Evolutionary conservation across 345 rosid species (phyloP).

Genomic region (Euphorbia lathyris): DNA sequence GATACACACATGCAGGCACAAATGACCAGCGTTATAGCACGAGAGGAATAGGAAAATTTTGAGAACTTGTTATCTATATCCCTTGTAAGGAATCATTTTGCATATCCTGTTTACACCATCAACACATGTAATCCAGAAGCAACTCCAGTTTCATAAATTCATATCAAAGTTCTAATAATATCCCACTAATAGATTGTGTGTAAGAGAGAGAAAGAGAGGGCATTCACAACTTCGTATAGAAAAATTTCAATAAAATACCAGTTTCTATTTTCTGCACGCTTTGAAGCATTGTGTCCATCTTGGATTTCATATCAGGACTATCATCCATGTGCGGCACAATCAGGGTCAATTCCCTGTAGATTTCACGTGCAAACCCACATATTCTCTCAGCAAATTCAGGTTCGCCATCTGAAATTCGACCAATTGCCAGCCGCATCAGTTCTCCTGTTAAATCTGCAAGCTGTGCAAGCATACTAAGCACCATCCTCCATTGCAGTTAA

Average conservation of each 20-base stretch:
- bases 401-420: conserved; percentile 87
- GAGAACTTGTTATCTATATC: neutral
- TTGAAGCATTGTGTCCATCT: conserved; percentile 92
- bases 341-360: conserved; percentile 73
- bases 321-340: conserved; percentile 86
- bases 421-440: conserved; percentile 92
- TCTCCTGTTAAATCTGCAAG: conserved; percentile 98
- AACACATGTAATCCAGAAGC: neutral
- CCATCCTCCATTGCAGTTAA: neutral
- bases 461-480: conserved; percentile 30
- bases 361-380: conserved; percentile 71
- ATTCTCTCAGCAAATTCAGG: conserved; percentile 73
- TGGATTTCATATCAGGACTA: conserved; percentile 72
- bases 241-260: conserved; percentile 39
- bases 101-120: neutral
- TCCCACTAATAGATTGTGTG: no score
- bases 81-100: neutral
- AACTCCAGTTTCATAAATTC: neutral
- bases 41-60: neutral
- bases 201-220: neutral
- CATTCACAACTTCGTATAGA: neutral
- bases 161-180: no score
- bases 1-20: neutral
- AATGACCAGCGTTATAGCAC: neutral
- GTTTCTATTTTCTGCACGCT: conserved; percentile 90